phyloP scores from a whole-genome alignment of 106 monocot species.

The Dioscorea zingiberensis region DNA sequence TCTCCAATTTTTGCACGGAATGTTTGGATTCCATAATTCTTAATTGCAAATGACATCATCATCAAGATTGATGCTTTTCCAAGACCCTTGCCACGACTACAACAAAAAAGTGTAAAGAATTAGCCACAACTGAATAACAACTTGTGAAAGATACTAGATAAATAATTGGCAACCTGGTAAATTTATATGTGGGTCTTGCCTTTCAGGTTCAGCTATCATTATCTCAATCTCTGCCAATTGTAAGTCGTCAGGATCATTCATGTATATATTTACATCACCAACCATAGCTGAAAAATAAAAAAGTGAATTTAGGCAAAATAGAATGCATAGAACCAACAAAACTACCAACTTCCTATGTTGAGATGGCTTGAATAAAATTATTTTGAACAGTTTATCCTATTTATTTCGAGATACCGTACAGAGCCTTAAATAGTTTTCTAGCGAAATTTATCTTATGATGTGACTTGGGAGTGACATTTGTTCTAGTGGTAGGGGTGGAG shows the following conservation, averaged over 20 bases:
- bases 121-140: neutral
- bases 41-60: constrained; percentile 84
- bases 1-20: constrained; percentile 88
- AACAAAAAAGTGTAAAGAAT: neutral
- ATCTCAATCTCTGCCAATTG: constrained; percentile 82
- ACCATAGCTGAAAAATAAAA: constrained; percentile 68
- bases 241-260: constrained; percentile 73
- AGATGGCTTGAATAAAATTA: no score
- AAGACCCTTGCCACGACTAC: constrained; percentile 81
- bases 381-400: no score
- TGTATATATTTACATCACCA: constrained; percentile 98
- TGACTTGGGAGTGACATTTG: no score
- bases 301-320: neutral
- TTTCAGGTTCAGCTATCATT: constrained; percentile 88
- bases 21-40: constrained; percentile 52
- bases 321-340: no score
- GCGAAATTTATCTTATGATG: no score
- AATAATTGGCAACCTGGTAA: no score
- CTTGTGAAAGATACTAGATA: no score
- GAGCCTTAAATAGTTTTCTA: no score
- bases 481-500: no score
- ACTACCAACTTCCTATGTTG: no score
- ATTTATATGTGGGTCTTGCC: constrained; percentile 26
- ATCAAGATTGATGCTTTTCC: constrained; percentile 68
- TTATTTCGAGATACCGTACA: no score